Conservation (phyloP, 2,329 filamentous ascomycete species). For the Trichoderma citrinoviride region DNA sequence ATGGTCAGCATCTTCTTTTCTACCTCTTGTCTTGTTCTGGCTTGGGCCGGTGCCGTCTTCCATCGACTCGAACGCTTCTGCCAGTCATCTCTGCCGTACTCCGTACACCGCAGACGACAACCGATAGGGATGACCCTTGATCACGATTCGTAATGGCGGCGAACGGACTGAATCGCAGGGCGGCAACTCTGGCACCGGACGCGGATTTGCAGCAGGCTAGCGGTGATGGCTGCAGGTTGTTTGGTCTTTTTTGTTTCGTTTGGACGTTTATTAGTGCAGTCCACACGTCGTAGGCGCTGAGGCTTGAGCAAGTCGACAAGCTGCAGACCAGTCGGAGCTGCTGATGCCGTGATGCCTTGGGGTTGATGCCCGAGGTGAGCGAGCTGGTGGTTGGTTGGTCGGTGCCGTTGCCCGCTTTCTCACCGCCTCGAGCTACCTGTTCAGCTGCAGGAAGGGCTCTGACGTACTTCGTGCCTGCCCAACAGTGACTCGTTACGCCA, state of each 20-base stretch:
- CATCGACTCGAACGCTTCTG: no score
- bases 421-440: no score
- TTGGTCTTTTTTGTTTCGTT: no score
- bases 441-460: no score
- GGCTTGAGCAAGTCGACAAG: conserved; percentile 4
- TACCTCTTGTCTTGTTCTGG: no score
- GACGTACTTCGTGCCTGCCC: neutral
- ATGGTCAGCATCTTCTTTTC: conserved; percentile 10
- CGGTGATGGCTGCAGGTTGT: neutral
- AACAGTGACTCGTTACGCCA: neutral
- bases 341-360: neutral
- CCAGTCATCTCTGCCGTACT: no score
- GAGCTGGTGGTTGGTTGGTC: no score
- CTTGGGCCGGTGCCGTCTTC: no score
- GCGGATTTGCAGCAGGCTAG: neutral
- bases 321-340: neutral
- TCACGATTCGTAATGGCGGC: neutral
- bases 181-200: neutral
- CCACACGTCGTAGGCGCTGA: neutral
- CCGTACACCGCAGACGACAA: no score
- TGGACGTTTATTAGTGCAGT: neutral
- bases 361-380: no score
- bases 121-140: neutral
- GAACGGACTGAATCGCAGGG: neutral
- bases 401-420: neutral